phyloP scores from a whole-genome alignment of 441 rosid species.

The Euphorbia schlechtendalii region DNA sequence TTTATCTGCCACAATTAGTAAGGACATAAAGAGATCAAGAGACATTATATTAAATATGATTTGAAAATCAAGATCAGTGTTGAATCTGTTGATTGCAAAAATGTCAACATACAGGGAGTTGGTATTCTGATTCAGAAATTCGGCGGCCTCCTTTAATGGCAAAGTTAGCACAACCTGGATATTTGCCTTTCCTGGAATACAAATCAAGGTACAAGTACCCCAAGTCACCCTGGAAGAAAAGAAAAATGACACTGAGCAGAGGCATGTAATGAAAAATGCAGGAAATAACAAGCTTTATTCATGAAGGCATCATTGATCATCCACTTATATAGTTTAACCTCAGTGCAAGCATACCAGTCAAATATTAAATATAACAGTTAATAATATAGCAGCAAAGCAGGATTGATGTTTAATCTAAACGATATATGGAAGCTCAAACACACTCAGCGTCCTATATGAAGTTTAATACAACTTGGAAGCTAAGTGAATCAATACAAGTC shows the following conservation, averaged over 20 bases:
- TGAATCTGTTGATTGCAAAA: neutral
- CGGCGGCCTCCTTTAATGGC: slow-evolving; percentile 87
- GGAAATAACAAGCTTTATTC: neutral
- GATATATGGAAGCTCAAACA: no score
- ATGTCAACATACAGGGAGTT: slow-evolving; percentile 76
- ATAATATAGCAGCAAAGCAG: no score
- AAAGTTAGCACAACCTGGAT: slow-evolving; percentile 96
- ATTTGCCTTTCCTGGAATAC: slow-evolving; percentile 75
- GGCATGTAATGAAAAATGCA: neutral
- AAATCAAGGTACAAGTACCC: slow-evolving; percentile 92
- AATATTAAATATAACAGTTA: neutral
- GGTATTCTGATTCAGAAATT: slow-evolving; percentile 80
- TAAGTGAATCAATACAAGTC: no score
- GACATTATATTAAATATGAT: slow-evolving; percentile 1
- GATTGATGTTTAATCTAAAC: no score
- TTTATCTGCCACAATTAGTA: neutral
- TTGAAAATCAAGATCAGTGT: slow-evolving; percentile 2
- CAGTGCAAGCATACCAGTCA: neutral
- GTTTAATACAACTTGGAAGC: no score
- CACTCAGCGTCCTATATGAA: no score
- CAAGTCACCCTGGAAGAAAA: slow-evolving; percentile 69
- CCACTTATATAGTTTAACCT: neutral
- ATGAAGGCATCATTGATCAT: neutral
- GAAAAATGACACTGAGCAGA: slow-evolving; percentile 1
- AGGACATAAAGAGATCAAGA: no score